These are phyloP conservation scores for Secale cereale DNA, from an alignment of 176 grass and related monocot genomes.

Conservation along the genomic window DNA sequence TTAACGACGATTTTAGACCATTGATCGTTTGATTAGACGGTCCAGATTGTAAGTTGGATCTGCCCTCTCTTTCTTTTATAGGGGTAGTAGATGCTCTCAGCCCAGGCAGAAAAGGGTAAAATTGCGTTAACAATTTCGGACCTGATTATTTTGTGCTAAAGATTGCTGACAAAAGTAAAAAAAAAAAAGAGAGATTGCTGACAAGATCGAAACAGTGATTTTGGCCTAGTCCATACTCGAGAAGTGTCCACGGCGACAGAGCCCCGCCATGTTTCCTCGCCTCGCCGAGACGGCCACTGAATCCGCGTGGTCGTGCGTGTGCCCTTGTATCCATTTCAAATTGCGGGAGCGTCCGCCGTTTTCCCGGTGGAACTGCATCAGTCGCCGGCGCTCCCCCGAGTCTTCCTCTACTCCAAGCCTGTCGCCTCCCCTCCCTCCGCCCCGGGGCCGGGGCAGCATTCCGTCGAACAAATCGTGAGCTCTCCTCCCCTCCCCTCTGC, in stretches of 20 bases:
- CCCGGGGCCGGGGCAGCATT: neutral
- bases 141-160: no score
- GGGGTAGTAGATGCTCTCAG: no score
- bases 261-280: neutral
- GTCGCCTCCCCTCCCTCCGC: neutral
- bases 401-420: neutral
- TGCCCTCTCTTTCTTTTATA: no score
- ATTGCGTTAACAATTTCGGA: no score
- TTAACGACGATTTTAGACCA: no score
- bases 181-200: no score
- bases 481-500: neutral
- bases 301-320: neutral
- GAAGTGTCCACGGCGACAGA: neutral
- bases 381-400: neutral
- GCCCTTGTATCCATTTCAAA: neutral
- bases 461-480: conserved; percentile 1
- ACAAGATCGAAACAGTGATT: no score
- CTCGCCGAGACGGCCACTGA: neutral
- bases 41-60: no score
- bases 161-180: no score
- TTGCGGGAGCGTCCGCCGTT: neutral
- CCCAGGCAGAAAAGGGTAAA: no score
- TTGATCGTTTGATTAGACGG: no score
- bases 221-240: neutral
- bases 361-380: neutral